phyloP scores from a whole-genome alignment of 805 yeast species.

The Pichia pseudocactophila region DNA sequence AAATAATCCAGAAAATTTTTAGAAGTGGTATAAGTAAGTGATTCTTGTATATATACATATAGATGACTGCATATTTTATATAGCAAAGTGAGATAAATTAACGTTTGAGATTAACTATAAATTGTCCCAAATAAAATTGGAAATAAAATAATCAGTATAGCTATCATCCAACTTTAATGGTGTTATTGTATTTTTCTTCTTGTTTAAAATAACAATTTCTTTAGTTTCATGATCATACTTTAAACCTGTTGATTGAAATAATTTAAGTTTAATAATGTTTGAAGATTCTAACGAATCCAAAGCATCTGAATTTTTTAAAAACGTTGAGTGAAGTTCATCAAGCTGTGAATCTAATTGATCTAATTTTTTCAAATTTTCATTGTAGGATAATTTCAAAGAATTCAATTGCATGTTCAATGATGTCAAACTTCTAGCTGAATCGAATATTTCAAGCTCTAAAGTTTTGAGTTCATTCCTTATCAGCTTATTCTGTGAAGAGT shows the following conservation, averaged over 20 bases:
- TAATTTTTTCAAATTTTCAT: slow-evolving; percentile 30
- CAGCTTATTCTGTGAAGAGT: slow-evolving; percentile 9
- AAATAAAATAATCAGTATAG: slow-evolving; percentile 58
- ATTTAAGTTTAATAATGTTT: slow-evolving; percentile 43
- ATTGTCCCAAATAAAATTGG: slow-evolving; percentile 75
- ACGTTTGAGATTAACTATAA: slow-evolving; percentile 19
- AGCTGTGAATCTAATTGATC: slow-evolving; percentile 26
- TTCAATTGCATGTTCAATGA: slow-evolving; percentile 39
- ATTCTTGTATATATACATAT: background rate
- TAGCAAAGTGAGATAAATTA: too few relatives aligned
- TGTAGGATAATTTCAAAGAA: slow-evolving; percentile 31
- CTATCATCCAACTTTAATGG: slow-evolving; percentile 42
- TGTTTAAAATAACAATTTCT: slow-evolving; percentile 42
- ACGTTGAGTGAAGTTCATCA: slow-evolving; percentile 11
- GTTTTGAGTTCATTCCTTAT: slow-evolving; percentile 25
- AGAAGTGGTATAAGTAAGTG: slow-evolving; percentile 9
- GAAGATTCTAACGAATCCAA: slow-evolving; percentile 28
- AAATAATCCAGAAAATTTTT: slow-evolving; percentile 67
- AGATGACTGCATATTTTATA: background rate
- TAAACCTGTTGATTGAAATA: slow-evolving; percentile 55
- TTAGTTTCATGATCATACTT: slow-evolving; percentile 34
- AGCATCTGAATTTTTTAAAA: slow-evolving; percentile 21
- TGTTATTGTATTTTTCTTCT: slow-evolving; percentile 36
- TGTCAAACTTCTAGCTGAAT: slow-evolving; percentile 43
- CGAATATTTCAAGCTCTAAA: slow-evolving; percentile 38